phyloP scores from a whole-genome alignment of 345 rosid species.

The Dimocarpus longan region DNA sequence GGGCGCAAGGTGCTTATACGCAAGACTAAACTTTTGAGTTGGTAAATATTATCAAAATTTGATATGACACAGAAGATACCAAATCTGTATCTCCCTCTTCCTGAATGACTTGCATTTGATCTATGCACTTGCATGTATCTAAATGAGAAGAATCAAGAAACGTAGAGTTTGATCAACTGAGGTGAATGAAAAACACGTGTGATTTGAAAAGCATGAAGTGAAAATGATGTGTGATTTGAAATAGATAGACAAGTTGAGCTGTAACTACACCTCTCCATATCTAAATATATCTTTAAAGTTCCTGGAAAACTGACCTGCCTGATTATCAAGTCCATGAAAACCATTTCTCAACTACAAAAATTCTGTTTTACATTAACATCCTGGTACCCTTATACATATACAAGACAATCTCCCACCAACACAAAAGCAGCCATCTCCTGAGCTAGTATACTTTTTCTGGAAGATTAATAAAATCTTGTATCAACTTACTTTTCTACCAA shows the following conservation, averaged over 20 bases:
- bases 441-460: constrained; percentile 32
- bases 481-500: neutral
- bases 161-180: neutral
- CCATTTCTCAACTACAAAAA: constrained; percentile 40
- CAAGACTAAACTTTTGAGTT: no score
- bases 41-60: no score
- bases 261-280: neutral
- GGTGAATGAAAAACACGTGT: neutral
- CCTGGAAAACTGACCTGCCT: constrained; percentile 21
- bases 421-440: constrained; percentile 4
- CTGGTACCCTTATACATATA: neutral
- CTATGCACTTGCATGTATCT: no score
- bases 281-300: constrained; percentile 1
- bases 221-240: constrained; percentile 28
- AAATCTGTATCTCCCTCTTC: no score
- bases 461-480: constrained; percentile 21
- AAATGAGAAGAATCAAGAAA: neutral
- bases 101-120: neutral
- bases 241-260: constrained; percentile 13
- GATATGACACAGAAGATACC: neutral
- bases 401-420: constrained; percentile 42
- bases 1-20: no score
- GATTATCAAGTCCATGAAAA: constrained; percentile 41
- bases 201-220: neutral
- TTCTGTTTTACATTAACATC: constrained; percentile 6